Conservation (phyloP, 2,329 filamentous ascomycete genomes). For the Neofusicoccum ribis region DNA sequence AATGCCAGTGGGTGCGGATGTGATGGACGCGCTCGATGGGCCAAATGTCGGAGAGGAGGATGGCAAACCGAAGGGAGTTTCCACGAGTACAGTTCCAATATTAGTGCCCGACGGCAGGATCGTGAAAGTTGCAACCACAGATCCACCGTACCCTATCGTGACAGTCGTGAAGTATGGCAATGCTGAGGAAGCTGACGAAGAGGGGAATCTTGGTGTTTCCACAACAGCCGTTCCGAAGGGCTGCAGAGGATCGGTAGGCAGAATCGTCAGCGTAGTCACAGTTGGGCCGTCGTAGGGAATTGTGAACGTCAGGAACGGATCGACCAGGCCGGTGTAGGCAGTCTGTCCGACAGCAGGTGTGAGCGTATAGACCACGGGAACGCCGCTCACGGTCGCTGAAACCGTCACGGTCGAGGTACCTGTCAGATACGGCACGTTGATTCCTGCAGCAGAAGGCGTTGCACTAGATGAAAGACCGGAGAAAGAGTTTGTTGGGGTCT, state of each 20-base stretch:
- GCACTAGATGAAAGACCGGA: neutral
- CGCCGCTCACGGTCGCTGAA: neutral
- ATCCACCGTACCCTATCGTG: neutral
- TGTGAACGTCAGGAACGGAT: neutral
- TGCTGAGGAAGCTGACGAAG: neutral
- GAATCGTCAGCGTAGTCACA: neutral
- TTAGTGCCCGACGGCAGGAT: neutral
- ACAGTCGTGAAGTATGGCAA: neutral
- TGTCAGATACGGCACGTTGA: neutral
- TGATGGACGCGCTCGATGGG: neutral
- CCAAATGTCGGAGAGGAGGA: neutral
- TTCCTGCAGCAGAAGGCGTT: neutral
- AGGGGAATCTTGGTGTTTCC: neutral
- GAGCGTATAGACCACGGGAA: neutral
- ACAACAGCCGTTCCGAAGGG: neutral
- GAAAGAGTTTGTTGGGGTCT: neutral
- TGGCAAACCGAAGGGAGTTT: neutral
- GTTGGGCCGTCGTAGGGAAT: neutral
- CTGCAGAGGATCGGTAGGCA: neutral
- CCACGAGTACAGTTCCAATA: neutral
- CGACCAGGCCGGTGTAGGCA: neutral
- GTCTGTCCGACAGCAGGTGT: neutral
- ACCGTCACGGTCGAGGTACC: neutral
- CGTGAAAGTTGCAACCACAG: neutral
- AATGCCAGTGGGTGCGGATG: neutral